A percentile compares a stretch with the other conserved stretches of the same genome.
Evolutionary conservation across 176 grass and related monocot genomes (phyloP).

Genomic region (Hsuehochloa calcarea): DNA sequence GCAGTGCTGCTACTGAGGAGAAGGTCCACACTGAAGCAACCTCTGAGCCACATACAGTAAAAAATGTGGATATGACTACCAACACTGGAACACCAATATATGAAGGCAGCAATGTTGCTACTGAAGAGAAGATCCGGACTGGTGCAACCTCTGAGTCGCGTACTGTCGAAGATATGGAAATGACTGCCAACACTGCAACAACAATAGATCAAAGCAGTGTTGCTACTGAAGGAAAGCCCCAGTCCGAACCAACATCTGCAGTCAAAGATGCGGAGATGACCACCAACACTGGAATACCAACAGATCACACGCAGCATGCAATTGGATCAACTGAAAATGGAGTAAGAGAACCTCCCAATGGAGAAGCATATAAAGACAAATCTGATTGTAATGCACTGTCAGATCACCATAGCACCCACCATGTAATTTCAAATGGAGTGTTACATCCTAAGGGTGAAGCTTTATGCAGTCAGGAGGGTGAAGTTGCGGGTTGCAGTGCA

Average conservation of each 20-base stretch:
- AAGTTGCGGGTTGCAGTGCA: conserved; percentile 27
- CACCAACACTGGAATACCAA: conserved; percentile 6
- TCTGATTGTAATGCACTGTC: conserved; percentile 10
- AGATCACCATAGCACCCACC: background rate
- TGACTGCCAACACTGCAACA: background rate
- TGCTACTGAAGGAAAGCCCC: conserved; percentile 26
- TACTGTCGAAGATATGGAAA: conserved; percentile 19
- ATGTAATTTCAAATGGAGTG: conserved; percentile 33
- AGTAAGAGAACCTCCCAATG: background rate
- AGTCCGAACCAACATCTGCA: conserved; percentile 28
- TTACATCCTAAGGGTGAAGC: conserved; percentile 32
- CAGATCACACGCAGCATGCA: conserved; percentile 28
- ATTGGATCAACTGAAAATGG: conserved; percentile 19
- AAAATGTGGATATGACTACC: conserved; percentile 8
- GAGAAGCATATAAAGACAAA: conserved; percentile 25
- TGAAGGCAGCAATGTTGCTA: conserved; percentile 21
- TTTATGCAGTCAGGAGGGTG: conserved; percentile 22
- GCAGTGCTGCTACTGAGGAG: conserved; percentile 14
- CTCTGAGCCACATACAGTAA: conserved; percentile 19
- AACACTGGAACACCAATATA: conserved; percentile 28
- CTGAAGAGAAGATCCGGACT: conserved; percentile 17
- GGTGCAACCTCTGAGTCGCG: conserved; percentile 21
- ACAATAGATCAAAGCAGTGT: conserved; percentile 26
- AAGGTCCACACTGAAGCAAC: conserved; percentile 29
- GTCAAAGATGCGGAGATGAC: background rate